These are phyloP conservation scores for Fusarium udum DNA, from an alignment of 2,329 filamentous ascomycete species.

Conservation along the genomic window DNA sequence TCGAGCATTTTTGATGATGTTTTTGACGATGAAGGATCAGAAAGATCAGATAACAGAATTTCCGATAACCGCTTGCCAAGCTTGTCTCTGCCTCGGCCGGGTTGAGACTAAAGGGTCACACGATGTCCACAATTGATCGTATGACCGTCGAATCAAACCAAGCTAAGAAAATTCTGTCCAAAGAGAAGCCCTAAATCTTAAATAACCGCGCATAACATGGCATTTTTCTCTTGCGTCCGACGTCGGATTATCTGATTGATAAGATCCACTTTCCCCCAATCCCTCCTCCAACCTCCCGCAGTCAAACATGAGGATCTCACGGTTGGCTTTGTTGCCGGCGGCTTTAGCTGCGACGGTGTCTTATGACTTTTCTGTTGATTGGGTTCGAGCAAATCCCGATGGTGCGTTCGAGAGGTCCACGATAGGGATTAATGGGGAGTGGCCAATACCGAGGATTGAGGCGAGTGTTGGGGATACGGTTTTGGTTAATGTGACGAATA, in stretches of 20 bases:
- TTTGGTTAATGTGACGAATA: constrained; percentile 67
- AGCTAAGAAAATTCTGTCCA: constrained; percentile 22
- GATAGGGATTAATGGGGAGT: constrained; percentile 80
- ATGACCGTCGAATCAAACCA: constrained; percentile 21
- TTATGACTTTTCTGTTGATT: constrained; percentile 75
- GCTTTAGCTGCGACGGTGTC: constrained; percentile 56
- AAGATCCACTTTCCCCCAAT: constrained; percentile 12
- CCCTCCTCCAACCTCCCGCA: constrained; percentile 3
- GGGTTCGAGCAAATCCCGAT: constrained; percentile 79
- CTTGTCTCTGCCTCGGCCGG: constrained; percentile 26
- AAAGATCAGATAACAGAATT: constrained; percentile 34
- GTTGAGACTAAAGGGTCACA: constrained; percentile 28
- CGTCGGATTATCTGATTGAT: constrained; percentile 34
- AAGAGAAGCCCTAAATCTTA: not conserved
- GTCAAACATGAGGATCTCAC: constrained; percentile 19
- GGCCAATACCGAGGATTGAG: constrained; percentile 75
- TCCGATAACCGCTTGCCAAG: constrained; percentile 28
- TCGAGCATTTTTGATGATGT: constrained; percentile 60
- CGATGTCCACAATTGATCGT: constrained; percentile 32
- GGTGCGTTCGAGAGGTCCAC: constrained; percentile 69
- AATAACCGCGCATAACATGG: constrained; percentile 6
- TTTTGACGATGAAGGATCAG: not conserved
- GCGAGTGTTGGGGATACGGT: constrained; percentile 70
- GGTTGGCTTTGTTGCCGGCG: constrained; percentile 8
- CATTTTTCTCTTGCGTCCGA: not conserved